Evolutionary conservation across 345 rosid genomes (phyloP), one percentile per base, ranked within the genome.

Genomic region (Eucalyptus pauciflora): DNA sequence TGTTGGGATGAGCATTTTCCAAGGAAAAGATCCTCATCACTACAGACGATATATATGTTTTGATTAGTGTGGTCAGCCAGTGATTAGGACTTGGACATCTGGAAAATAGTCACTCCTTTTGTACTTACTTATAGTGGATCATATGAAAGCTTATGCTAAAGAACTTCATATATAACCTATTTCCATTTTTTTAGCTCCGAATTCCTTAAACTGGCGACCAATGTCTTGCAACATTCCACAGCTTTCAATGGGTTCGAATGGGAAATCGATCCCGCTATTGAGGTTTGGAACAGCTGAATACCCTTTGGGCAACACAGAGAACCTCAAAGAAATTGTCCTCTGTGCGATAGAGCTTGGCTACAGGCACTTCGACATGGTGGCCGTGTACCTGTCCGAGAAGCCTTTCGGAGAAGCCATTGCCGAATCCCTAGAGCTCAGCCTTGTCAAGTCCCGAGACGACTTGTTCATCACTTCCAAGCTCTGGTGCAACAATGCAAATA

Each of bases 401-500:
- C 64, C 69, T 29, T 87, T 89, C 2, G 90, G 88, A 22, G 86
- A 87, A 62, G 92, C 91, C 37, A 67, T 89, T 27, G 83, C 86
- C 22, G 60, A 89, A 43, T 90, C 92, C 54, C 43, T 91, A 5
- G n/a, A 58, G 31, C 85, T 86, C n/a, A 71, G 88, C 27, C 86
- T 91, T 25, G 86, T 90, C 45, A 58, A 87, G 64, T 79, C 90
- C 58, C 87, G 90, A 33, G 89, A 89, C 18, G 88, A 91, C 54
- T 88, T 89, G 50, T 91, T 91, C 85, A 86, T 91, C 88, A 89
- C 91, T 13, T 87, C 90, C 69, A 90, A 91, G 91, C 89, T 90
- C 43, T 89, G 91, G 93, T 43, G 52, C 86, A 41, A 54, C 56
- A 50, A 90, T 33, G 87, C 89, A 2, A 88, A 88, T 69, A n/a